Evolutionary conservation across 2,329 filamentous ascomycete genomes (phyloP).

Genomic region (Penicillium sp.): DNA sequence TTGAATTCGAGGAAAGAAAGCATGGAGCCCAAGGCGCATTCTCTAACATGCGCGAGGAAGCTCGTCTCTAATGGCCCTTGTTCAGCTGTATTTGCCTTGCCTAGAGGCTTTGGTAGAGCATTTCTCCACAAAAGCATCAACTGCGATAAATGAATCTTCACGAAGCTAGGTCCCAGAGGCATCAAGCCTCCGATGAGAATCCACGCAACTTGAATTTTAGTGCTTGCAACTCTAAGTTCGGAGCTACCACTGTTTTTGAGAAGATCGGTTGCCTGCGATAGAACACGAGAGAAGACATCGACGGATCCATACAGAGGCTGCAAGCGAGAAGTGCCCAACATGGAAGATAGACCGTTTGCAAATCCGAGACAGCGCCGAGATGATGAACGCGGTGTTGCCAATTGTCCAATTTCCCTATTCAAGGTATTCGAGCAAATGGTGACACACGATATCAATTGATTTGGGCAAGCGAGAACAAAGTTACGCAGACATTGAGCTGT

Average conservation of each 20-base stretch:
- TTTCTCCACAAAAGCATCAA: slow-evolving; percentile 95
- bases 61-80: slow-evolving; percentile 83
- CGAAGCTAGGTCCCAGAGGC: slow-evolving; percentile 94
- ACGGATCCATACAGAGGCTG: slow-evolving; percentile 92
- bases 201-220: slow-evolving; percentile 97
- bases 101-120: slow-evolving; percentile 87
- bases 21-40: slow-evolving; percentile 89
- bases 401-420: slow-evolving; percentile 74
- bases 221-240: slow-evolving; percentile 84
- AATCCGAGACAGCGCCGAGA: slow-evolving; percentile 83
- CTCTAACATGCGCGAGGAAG: slow-evolving; percentile 88
- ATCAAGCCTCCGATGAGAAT: slow-evolving; percentile 94
- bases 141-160: slow-evolving; percentile 96
- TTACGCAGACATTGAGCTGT: slow-evolving; percentile 79
- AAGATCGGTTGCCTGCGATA: slow-evolving; percentile 85
- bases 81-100: slow-evolving; percentile 82
- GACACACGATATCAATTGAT: slow-evolving; percentile 84
- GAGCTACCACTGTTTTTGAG: slow-evolving; percentile 90
- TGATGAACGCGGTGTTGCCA: slow-evolving; percentile 71
- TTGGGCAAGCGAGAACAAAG: slow-evolving; percentile 85
- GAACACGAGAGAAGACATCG: slow-evolving; percentile 86
- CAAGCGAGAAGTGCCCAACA: slow-evolving; percentile 81
- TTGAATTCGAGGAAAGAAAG: slow-evolving; percentile 93
- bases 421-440: slow-evolving; percentile 97
- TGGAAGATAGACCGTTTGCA: slow-evolving; percentile 84